Evolutionary conservation across 768 basidiomycete genomes (phyloP), one percentile per base, ranked within the genome.

Genomic region (Mycena amicta): DNA sequence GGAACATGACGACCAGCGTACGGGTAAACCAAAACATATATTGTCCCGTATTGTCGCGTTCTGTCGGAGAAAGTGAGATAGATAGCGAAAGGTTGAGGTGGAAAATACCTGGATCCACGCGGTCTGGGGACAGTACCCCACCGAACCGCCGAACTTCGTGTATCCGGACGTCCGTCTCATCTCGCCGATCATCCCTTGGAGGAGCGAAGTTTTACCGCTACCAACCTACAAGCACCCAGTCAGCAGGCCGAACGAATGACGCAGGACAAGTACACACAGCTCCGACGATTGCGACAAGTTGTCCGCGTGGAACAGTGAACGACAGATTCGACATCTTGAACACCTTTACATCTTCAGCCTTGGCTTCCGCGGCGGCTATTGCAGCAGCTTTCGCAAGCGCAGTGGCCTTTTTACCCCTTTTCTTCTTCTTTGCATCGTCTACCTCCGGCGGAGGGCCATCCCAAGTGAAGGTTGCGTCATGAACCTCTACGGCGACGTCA

Each of bases 31-130:
- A 57, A 97, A 97, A 62, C 89, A 86, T 53, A 97, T 85, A 66
- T 96, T 97, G 45, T 96, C 93, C 52, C 92, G 81, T 30, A 95
- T 83, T 0, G 93, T 95, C 0, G 92, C 83, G 70, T 92, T 90
- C 85, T 89, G 18, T 8, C 33, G 49, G 33, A 20, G 13, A 29
- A 50, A 47, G 26, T 30, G 13, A 33, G 25, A 22, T 29, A 47
- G 41, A 5, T 61, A 51, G 31, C 23, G 66, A 25, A 18, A 49
- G 23, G 56, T 53, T 29, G 22, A 45, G 8, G 50, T 57, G 29
- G 20, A 2, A n/a, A n/a, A 16, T 57, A 83, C 86, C 72, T 94
- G 92, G 57, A 98, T 95, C 93, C 94, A 97, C 12, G 94, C 89
- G 43, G 80, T 87, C 68, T 98, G 95, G 16, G 88, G 86, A 64